phyloP scores from a whole-genome alignment of 352 stramenopile genomes.

The Peronospora farinosa region DNA sequence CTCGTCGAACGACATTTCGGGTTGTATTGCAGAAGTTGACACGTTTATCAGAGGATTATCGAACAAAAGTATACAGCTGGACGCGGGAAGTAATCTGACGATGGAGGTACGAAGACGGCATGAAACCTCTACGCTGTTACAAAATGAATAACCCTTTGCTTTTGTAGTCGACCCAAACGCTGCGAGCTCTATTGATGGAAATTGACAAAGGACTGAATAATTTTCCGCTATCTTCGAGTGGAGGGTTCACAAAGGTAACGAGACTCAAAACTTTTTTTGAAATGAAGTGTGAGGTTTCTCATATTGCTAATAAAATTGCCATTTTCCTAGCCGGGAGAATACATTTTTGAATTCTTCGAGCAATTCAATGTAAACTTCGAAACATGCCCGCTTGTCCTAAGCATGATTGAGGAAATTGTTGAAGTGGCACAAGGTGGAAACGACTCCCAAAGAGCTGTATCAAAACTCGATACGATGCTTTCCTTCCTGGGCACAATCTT shows the following conservation, averaged over 20 bases:
- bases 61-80: constrained; percentile 52
- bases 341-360: constrained; percentile 89
- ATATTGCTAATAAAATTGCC: constrained; percentile 1
- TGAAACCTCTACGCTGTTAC: constrained; percentile 1
- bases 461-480: constrained; percentile 73
- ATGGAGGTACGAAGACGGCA: constrained; percentile 39
- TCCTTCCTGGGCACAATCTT: constrained; percentile 86
- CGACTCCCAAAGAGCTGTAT: constrained; percentile 52
- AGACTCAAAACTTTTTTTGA: background rate
- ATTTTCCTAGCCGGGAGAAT: constrained; percentile 55
- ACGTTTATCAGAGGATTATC: constrained; percentile 67
- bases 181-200: constrained; percentile 77
- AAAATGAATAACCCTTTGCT: constrained; percentile 11
- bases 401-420: constrained; percentile 87
- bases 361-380: constrained; percentile 88
- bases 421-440: constrained; percentile 71
- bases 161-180: constrained; percentile 62
- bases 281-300: background rate
- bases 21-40: constrained; percentile 91
- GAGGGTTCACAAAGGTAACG: constrained; percentile 76
- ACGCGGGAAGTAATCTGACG: constrained; percentile 44
- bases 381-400: constrained; percentile 78
- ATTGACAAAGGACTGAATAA: constrained; percentile 77
- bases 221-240: constrained; percentile 64
- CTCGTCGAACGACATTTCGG: constrained; percentile 89